A percentile compares a stretch with the other conserved stretches of the same genome.
Evolutionary conservation across 257 asterid genomes (phyloP).

Genomic region (Scutellaria barbata): DNA sequence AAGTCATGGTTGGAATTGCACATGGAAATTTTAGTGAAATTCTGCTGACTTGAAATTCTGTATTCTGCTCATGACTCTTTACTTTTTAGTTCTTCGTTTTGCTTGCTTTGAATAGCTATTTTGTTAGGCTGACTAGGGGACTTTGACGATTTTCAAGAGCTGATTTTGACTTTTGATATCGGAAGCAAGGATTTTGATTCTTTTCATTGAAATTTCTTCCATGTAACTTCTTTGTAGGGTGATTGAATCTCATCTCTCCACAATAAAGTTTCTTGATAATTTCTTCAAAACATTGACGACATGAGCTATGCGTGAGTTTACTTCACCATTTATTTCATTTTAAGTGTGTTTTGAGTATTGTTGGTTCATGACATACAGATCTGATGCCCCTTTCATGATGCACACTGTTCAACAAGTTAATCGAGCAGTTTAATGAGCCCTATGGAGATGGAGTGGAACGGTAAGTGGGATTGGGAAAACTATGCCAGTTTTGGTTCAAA

Average conservation of each 20-base stretch:
- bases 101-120: constrained; percentile 27
- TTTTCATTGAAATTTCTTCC: constrained; percentile 7
- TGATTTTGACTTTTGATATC: constrained; percentile 28
- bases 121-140: not conserved
- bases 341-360: constrained; percentile 24
- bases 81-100: not conserved
- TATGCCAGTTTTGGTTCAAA: constrained; percentile 53
- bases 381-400: constrained; percentile 36
- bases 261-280: constrained; percentile 30
- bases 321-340: not conserved
- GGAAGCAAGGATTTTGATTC: constrained; percentile 2
- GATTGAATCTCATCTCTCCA: constrained; percentile 20
- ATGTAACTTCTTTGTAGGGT: constrained; percentile 35
- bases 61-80: constrained; percentile 2
- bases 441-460: constrained; percentile 71
- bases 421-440: constrained; percentile 36
- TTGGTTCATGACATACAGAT: constrained; percentile 35
- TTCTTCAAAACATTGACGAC: not conserved
- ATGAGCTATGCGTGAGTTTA: not conserved
- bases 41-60: constrained; percentile 20
- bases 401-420: constrained; percentile 35
- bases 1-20: constrained; percentile 29
- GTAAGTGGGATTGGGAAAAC: constrained; percentile 86
- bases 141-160: not conserved
- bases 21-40: constrained; percentile 4